Evolutionary conservation across 106 monocot species (phyloP).

Genomic region (Agapanthus africanus): DNA sequence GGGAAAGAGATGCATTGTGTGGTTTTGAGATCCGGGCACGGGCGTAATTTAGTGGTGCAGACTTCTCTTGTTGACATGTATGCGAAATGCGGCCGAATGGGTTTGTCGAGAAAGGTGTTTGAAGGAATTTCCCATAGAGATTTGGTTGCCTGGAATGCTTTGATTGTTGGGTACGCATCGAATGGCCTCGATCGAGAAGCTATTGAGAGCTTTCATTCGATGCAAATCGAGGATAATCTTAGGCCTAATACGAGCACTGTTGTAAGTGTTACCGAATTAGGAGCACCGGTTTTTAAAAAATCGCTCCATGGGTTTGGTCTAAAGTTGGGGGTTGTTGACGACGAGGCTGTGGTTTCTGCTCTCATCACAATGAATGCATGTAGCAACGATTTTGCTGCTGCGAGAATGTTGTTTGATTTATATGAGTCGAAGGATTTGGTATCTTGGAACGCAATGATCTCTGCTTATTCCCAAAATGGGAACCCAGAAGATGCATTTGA

Average conservation of each 20-base stretch:
- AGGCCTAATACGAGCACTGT: slow-evolving; percentile 43
- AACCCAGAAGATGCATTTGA: slow-evolving; percentile 22
- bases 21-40: slow-evolving; percentile 35
- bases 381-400: slow-evolving; percentile 22
- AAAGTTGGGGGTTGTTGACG: slow-evolving; percentile 29
- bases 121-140: slow-evolving; percentile 49
- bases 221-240: slow-evolving; percentile 18
- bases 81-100: slow-evolving; percentile 32
- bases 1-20: slow-evolving; percentile 45
- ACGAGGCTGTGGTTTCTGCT: slow-evolving; percentile 32
- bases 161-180: slow-evolving; percentile 43
- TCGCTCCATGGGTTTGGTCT: slow-evolving; percentile 42
- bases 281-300: neutral
- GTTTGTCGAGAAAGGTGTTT: slow-evolving; percentile 33
- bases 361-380: slow-evolving; percentile 54
- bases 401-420: slow-evolving; percentile 31
- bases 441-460: slow-evolving; percentile 60
- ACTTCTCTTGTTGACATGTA: slow-evolving; percentile 66
- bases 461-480: slow-evolving; percentile 34
- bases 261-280: slow-evolving; percentile 28
- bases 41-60: slow-evolving; percentile 29
- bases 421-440: slow-evolving; percentile 23
- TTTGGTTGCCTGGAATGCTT: slow-evolving; percentile 54
- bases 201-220: slow-evolving; percentile 21
- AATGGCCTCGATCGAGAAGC: slow-evolving; percentile 36